Base-by-base conservation (phyloP, 1,139 yeast genomes). In the Suhomyces yuchorum region DNA sequence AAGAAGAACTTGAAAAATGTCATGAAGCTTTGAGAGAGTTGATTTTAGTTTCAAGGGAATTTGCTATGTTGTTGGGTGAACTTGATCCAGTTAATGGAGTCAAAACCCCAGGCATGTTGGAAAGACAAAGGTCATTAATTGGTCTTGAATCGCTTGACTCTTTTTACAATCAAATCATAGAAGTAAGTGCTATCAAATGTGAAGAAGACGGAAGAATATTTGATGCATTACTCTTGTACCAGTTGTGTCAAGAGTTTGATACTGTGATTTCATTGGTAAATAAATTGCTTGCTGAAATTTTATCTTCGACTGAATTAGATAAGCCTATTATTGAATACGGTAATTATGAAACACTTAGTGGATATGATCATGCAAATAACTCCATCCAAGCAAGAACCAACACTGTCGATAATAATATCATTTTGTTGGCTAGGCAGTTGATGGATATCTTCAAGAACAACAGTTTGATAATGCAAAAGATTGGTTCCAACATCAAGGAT, bases 201-300 rank as follows among this genome's bases (percentile, higher is more conserved):
- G 95, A 89, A 61, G 96, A 90, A 56, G 98, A 91, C 62, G 98
- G 98, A 3, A 79, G 97, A 59, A 77, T 85, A 4, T 82, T 87
- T 52, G 98, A 95, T 63, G 90, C 98, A 9, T 80, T 95, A 49
- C 72, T 89, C 48, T 75, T 93, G 49, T 93, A 89, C 63, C 97
- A 92, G 69, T 78, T 92, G 53, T 82, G 96, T 47, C 95, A 89
- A 67, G 96, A 92, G 59, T 87, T 86, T 65, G 88, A 88, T 61
- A 85, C 89, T 24, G 98, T 90, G n/a, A 80, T 92, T 12, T 67
- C 79, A 1, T 79, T 90, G 51, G 81, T 92, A 52, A 92, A 90
- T 68, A 81, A 82, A 59, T 70, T 90, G 28, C 73, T 93, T 44
- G 91, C 97, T 37, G 97, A 92, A 60, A 77, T 86, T 20, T 74